phyloP scores from a whole-genome alignment of 176 grass and related monocot genomes.

The Triticum timopheevii region DNA sequence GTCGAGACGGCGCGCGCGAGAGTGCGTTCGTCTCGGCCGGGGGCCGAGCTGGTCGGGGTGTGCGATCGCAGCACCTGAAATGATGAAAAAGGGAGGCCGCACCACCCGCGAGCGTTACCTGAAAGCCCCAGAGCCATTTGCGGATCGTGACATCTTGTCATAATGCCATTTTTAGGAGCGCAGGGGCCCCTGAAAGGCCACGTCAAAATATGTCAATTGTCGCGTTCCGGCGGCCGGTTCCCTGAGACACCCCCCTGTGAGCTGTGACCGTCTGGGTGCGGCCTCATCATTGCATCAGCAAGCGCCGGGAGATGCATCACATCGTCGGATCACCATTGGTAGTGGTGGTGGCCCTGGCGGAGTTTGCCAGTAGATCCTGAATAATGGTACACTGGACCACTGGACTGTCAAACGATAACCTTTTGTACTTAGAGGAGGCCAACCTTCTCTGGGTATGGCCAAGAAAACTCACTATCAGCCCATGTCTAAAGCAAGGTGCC shows the following conservation, averaged over 20 bases:
- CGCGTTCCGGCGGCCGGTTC: background rate
- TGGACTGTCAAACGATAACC: background rate
- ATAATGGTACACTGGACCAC: background rate
- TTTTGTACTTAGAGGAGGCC: background rate
- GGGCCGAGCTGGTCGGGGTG: background rate
- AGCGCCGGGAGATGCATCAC: background rate
- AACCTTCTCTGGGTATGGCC: background rate
- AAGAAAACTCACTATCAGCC: background rate
- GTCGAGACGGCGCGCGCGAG: background rate
- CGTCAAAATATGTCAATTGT: background rate
- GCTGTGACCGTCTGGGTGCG: background rate
- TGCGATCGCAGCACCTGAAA: conserved; percentile 16
- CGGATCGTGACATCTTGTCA: no score
- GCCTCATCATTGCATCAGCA: background rate
- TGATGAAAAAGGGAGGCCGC: conserved; percentile 10
- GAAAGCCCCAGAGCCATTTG: no score
- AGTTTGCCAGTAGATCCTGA: background rate
- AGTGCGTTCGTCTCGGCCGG: conserved; percentile 12
- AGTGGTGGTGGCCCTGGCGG: background rate
- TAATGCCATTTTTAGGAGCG: no score
- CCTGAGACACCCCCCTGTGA: background rate
- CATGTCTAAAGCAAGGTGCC: background rate
- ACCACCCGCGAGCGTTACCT: background rate
- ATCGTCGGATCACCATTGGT: background rate
- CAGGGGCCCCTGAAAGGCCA: background rate